phyloP scores from a whole-genome alignment of 1,139 yeast species.

The Suhomyces coccinellae region DNA sequence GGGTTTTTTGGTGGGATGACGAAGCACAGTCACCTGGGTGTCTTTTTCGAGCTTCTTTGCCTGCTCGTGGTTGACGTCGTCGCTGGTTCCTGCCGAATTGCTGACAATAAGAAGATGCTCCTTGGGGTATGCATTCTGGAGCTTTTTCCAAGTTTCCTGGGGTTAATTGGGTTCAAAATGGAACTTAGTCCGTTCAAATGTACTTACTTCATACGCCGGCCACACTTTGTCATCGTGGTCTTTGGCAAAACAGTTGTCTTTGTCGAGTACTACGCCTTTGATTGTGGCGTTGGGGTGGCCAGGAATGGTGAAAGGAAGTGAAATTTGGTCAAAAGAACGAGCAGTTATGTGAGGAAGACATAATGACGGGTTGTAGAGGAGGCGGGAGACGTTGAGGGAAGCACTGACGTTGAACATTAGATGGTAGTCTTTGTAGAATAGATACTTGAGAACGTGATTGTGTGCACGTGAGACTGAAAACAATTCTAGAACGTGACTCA shows the following conservation, averaged over 20 bases:
- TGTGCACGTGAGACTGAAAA: too few species aligned
- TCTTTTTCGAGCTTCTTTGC: slow-evolving; percentile 63
- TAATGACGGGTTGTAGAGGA: slow-evolving; percentile 62
- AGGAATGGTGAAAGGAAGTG: slow-evolving; percentile 10
- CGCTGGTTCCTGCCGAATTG: slow-evolving; percentile 90
- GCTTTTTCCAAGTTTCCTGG: slow-evolving; percentile 54
- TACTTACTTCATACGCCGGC: slow-evolving; percentile 58
- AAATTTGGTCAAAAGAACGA: slow-evolving; percentile 64
- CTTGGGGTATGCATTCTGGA: slow-evolving; percentile 59
- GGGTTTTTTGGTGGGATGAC: slow-evolving; percentile 84
- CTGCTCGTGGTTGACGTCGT: slow-evolving; percentile 60
- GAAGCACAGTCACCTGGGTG: slow-evolving; percentile 75
- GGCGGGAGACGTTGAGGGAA: slow-evolving; percentile 62
- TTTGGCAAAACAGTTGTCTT: slow-evolving; percentile 91
- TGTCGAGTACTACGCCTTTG: slow-evolving; percentile 84
- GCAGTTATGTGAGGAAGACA: slow-evolving; percentile 69
- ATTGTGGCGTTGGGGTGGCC: slow-evolving; percentile 31
- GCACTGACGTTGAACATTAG: slow-evolving; percentile 66
- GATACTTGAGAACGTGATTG: background rate
- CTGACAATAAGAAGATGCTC: slow-evolving; percentile 78
- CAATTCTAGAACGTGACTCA: too few species aligned
- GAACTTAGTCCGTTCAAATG: too few species aligned
- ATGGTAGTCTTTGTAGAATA: background rate
- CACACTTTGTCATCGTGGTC: slow-evolving; percentile 81
- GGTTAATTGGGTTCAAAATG: slow-evolving; percentile 1